These are phyloP conservation scores for Cardiosporidium cionae DNA, from an alignment of 169 alveolate species.

Conservation along the genomic window DNA sequence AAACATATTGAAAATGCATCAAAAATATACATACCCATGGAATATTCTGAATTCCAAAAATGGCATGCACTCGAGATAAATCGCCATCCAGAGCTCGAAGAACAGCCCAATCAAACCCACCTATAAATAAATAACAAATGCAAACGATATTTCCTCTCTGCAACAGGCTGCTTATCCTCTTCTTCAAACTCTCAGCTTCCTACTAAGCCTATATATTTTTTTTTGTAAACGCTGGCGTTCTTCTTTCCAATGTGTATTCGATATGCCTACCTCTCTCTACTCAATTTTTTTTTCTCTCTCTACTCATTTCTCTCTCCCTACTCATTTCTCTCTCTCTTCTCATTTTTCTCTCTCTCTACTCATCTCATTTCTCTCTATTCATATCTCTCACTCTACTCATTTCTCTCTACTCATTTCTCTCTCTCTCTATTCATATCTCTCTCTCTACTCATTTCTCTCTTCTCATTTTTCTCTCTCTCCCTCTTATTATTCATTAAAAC, in stretches of 20 bases:
- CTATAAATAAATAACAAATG: not conserved
- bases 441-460: not conserved
- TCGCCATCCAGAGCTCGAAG: not conserved
- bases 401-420: not conserved
- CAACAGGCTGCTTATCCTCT: not conserved
- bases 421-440: not conserved
- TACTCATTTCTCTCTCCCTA: not conserved
- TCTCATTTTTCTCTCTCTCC: not conserved
- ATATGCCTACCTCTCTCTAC: not conserved
- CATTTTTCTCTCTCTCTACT: not conserved
- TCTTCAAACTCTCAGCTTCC: not conserved
- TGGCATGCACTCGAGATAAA: not conserved
- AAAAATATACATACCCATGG: slow-evolving; percentile 20
- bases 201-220: not conserved
- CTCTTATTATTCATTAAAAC: not conserved
- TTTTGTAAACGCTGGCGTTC: not conserved
- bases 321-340: not conserved
- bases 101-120: slow-evolving; percentile 13
- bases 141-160: not conserved
- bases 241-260: not conserved
- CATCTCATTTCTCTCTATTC: not conserved
- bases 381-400: not conserved
- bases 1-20: too few species aligned
- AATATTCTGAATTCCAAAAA: slow-evolving; percentile 12
- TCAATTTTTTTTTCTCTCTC: not conserved